Evolutionary conservation across 2,329 filamentous ascomycete genomes (phyloP), one percentile per base, ranked within the genome.

Genomic region (Ascochyta koolunga): DNA sequence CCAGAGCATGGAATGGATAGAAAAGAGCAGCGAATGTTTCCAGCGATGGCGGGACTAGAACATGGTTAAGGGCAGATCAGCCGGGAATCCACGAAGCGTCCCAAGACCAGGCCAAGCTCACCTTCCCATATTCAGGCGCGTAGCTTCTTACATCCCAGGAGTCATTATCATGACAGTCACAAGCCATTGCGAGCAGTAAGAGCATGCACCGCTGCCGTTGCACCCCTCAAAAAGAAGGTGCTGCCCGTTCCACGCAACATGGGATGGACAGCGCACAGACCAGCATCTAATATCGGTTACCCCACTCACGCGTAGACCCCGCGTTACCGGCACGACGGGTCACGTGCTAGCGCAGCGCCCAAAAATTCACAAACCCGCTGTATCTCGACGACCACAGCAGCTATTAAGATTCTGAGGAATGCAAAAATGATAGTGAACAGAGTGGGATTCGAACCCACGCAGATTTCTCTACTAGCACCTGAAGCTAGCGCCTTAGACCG

Each of bases 391-490:
- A 41, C 46, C 32, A 40, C 31, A 10, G 19, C 21, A 43, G 35
- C 16, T 40, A 37, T 25, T 8, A 24, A n/a, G 15, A 10, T 36
- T 19, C 7, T 37, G 27, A 52, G 39, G 22, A 50, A 10, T n/a
- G 47, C 47, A 50, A 47, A 50, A 65, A 65, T 58, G 59, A 67
- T 69, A 41, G 38, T 73, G 71, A 72, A 57, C 47, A 71, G 66
- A 66, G 70, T 71, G 71, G 68, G 71, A 73, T 56, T 72, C 69
- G 68, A 70, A 70, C 69, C 65, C 69, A 69, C 69, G 68, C 66
- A 60, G 60, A 54, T 72, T 71, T 48, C 67, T 55, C 60, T 60
- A 72, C 68, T 67, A 72, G 70, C 67, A 73, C 69, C 70, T 72
- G 70, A 73, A 73, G 67, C 70, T 71, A 67, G 68, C 69, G 69